Conservation (phyloP, 805 yeast species). For the Metschnikowia arizonensis region DNA sequence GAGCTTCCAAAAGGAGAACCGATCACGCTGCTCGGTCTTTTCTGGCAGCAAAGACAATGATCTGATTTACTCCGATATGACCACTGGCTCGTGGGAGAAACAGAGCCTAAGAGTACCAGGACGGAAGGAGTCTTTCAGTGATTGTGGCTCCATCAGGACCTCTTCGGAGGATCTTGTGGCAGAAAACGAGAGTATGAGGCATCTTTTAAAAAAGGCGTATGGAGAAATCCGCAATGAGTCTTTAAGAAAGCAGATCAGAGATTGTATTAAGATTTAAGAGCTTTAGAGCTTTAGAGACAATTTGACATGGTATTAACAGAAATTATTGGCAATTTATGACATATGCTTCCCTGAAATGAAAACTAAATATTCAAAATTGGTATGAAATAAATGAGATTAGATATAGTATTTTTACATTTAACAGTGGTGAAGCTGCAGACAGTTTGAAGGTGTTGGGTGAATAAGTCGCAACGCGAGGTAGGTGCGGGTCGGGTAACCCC, state of each 20-base stretch:
- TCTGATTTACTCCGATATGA: constrained; percentile 29
- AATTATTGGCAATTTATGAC: neutral
- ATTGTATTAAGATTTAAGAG: constrained; percentile 10
- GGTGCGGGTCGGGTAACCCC: constrained; percentile 14
- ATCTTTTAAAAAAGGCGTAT: constrained; percentile 26
- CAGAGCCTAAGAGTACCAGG: constrained; percentile 5
- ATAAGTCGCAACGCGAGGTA: neutral
- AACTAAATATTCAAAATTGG: no score
- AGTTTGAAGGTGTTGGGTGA: neutral
- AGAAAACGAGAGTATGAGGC: constrained; percentile 28
- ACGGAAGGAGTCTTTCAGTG: constrained; percentile 11
- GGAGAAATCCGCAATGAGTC: constrained; percentile 18
- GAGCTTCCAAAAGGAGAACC: constrained; percentile 11
- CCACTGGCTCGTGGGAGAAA: constrained; percentile 15
- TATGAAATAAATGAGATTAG: neutral
- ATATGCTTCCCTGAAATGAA: no score
- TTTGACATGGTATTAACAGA: no score
- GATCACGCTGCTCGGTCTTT: constrained; percentile 22
- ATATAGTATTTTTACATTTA: neutral
- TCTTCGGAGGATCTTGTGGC: constrained; percentile 14
- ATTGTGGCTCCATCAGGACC: constrained; percentile 8
- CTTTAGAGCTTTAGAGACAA: neutral
- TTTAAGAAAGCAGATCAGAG: constrained; percentile 17
- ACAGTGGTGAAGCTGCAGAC: no score
- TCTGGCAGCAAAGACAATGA: constrained; percentile 20